phyloP scores from a whole-genome alignment of 2,329 filamentous ascomycete genomes.

The Coleophoma crateriformis region DNA sequence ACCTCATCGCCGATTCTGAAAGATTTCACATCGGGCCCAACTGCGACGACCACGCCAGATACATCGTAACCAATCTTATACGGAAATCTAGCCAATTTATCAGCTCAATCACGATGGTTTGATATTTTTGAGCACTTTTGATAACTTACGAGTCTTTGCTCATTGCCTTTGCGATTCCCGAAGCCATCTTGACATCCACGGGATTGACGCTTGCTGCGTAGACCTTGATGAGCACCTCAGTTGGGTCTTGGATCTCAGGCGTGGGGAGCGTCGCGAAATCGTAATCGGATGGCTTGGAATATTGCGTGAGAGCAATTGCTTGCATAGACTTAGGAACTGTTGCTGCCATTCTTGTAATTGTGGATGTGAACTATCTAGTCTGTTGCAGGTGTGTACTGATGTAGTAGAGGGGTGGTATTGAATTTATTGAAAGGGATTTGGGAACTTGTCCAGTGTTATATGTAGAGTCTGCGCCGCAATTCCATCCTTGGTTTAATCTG shows the following conservation, averaged over 20 bases:
- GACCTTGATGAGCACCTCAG: constrained; percentile 39
- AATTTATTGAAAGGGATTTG: no score
- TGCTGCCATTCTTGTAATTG: constrained; percentile 8
- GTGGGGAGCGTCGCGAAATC: constrained; percentile 36
- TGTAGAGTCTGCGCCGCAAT: no score
- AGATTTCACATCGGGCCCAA: constrained; percentile 26
- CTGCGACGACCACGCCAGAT: constrained; percentile 30
- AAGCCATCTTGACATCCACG: constrained; percentile 33
- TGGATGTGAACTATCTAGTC: no score
- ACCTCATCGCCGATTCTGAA: constrained; percentile 34
- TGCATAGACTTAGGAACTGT: constrained; percentile 18
- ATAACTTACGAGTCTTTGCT: neutral
- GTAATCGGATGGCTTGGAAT: constrained; percentile 19
- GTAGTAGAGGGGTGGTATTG: no score
- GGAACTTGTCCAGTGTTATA: no score
- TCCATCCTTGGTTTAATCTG: no score
- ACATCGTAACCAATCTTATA: constrained; percentile 37
- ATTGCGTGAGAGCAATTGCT: constrained; percentile 16
- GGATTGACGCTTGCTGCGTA: constrained; percentile 39
- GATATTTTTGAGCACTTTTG: neutral
- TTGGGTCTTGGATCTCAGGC: constrained; percentile 35
- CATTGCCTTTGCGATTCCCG: constrained; percentile 16
- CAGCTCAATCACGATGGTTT: no score
- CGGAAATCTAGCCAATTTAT: constrained; percentile 27
- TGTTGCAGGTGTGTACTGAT: no score